Conservation (phyloP, 2,329 filamentous ascomycete genomes). For the Neospermospora avenae region DNA sequence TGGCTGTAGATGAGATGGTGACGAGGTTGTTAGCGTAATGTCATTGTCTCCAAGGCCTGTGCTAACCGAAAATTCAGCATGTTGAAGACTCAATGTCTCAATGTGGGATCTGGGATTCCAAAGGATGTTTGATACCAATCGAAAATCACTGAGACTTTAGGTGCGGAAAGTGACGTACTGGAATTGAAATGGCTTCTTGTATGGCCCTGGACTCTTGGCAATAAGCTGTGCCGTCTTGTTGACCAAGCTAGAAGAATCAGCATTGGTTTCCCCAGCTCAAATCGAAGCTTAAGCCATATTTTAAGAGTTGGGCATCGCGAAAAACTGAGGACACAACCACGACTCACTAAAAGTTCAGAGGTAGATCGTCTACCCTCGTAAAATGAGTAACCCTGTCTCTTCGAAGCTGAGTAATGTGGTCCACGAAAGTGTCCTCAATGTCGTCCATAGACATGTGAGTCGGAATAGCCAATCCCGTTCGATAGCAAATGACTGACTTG, state of each 20-base stretch:
- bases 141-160: too few relatives aligned
- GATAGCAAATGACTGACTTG: constrained; percentile 81
- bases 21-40: constrained; percentile 65
- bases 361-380: constrained; percentile 57
- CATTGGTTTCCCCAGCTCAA: too few relatives aligned
- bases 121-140: too few relatives aligned
- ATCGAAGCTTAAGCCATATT: too few relatives aligned
- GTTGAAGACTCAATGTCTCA: too few relatives aligned
- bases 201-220: constrained; percentile 41
- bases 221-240: constrained; percentile 60
- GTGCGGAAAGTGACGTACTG: too few relatives aligned
- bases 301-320: too few relatives aligned
- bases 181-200: constrained; percentile 72
- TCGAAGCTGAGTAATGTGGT: constrained; percentile 28
- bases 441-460: constrained; percentile 37
- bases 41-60: constrained; percentile 81
- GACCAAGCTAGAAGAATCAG: constrained; percentile 45
- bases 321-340: not conserved
- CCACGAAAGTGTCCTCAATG: constrained; percentile 25
- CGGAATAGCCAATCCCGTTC: constrained; percentile 66
- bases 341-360: constrained; percentile 58
- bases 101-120: too few relatives aligned
- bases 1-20: constrained; percentile 70
- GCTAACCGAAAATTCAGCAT: too few relatives aligned
- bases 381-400: constrained; percentile 35